Conservation (phyloP, 352 stramenopile species). For the Plasmopara halstedii region DNA sequence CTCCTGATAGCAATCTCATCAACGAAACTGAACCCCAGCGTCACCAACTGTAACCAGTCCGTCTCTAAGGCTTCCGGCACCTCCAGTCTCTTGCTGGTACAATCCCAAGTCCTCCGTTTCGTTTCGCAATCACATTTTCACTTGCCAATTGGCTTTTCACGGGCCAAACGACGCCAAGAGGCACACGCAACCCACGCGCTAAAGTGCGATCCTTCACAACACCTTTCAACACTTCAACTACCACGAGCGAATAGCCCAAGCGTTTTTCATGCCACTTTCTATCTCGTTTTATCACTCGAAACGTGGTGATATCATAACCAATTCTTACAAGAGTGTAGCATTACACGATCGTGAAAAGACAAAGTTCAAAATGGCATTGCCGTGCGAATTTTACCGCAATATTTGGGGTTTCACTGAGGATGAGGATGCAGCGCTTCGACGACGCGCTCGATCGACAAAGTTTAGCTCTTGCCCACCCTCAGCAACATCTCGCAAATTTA, state of each 20-base stretch:
- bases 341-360: slow-evolving; percentile 29
- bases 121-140: slow-evolving; percentile 5
- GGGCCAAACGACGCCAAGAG: slow-evolving; percentile 9
- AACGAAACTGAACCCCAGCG: slow-evolving; percentile 14
- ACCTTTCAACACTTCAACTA: not conserved
- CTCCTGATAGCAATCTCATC: slow-evolving; percentile 2
- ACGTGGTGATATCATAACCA: slow-evolving; percentile 9
- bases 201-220: slow-evolving; percentile 12
- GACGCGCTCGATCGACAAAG: slow-evolving; percentile 16
- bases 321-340: slow-evolving; percentile 28
- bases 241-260: too few species aligned
- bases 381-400: slow-evolving; percentile 52
- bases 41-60: slow-evolving; percentile 23
- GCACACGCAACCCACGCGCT: not conserved
- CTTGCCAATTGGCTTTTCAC: slow-evolving; percentile 23
- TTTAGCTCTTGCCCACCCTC: slow-evolving; percentile 12
- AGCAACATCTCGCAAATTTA: slow-evolving; percentile 17
- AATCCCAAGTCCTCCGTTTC: slow-evolving; percentile 13
- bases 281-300: slow-evolving; percentile 43
- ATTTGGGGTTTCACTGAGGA: slow-evolving; percentile 38
- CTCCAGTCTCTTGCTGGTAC: slow-evolving; percentile 20
- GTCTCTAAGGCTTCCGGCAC: slow-evolving; percentile 17
- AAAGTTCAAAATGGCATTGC: slow-evolving; percentile 27
- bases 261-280: slow-evolving; percentile 44
- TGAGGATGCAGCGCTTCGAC: slow-evolving; percentile 17